Percentiles rank a stretch among this genome's conserved stretches.
Conservation (phyloP, 2,329 filamentous ascomycete genomes). For the Stagonosporopsis chrysanthemi region DNA sequence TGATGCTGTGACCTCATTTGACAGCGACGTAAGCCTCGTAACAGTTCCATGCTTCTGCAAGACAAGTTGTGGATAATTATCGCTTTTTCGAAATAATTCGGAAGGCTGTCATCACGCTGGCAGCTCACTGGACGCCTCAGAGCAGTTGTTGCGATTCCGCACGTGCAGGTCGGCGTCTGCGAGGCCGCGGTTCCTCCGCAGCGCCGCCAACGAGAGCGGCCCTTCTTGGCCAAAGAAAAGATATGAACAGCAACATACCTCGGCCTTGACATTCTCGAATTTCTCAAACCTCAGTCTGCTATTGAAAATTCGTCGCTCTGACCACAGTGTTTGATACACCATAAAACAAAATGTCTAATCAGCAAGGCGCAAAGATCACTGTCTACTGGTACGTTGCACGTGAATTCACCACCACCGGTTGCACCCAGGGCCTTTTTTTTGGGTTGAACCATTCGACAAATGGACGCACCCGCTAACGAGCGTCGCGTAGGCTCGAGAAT, state of each 20-base stretch:
- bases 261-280: background rate
- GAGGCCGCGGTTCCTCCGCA: slow-evolving; percentile 10
- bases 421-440: background rate
- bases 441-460: background rate
- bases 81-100: background rate
- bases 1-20: background rate
- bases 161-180: slow-evolving; percentile 9
- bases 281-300: background rate
- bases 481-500: slow-evolving; percentile 72
- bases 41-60: background rate
- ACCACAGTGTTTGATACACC: background rate
- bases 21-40: background rate
- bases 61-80: background rate
- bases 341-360: slow-evolving; percentile 23
- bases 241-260: slow-evolving; percentile 11
- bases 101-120: background rate
- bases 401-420: slow-evolving; percentile 3
- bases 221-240: slow-evolving; percentile 8
- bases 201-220: slow-evolving; percentile 3
- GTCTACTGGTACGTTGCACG: slow-evolving; percentile 45
- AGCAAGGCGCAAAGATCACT: slow-evolving; percentile 46
- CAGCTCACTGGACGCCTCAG: background rate
- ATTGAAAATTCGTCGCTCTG: background rate
- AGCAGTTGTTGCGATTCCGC: background rate
- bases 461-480: background rate